Evolutionary conservation across 805 yeast genomes (phyloP), one percentile per base, ranked within the genome.

Genomic region (Wickerhamomyces sydowiorum): DNA sequence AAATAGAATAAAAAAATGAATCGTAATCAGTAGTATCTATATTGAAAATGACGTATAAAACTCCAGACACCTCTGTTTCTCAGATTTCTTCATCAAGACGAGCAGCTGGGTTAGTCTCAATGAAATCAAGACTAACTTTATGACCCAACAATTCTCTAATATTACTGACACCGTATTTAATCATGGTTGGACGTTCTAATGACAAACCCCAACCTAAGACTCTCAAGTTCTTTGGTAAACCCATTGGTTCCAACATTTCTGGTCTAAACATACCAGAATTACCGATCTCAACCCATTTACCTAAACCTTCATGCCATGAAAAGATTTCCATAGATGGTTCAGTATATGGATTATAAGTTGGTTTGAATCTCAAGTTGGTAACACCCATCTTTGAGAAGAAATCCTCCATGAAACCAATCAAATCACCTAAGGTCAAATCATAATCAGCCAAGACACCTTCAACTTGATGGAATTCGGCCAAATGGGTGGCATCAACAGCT

Each of bases 231-330:
- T 82, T 82, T 46, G 99, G 99, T 59, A 93, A 76, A 28, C 99
- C 99, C 98, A 93, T 91, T 36, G 96, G 72, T 70, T 89, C 96
- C 62, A 95, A 75, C 99, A 93, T 93, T 70, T 93, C 99, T 13
- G 99, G 99, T 70, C 99, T 82, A 76, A 93, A 93, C 96, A 93
- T 85, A 65, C 99, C 99, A 17, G 97, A 89, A 75, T 93, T 93
- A 66, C 99, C 99, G 59, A 93, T 91, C 73, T 93, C 99, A 49
- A 93, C 99, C 99, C 99, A 95, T 65, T 88, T 93, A 54, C 76
- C 82, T 57, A 93, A 76, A 39, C 96, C 96, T 55, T 80, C 82
- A 69, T 93, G 99, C 85, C 87, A 93, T 38, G 97, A 93, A 66
- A 84, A 93, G 53, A 93, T 93, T 72, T 93, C 99, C 78, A 93